Base-by-base conservation (phyloP, 106 monocot genomes). In the Amphibolis antarctica region DNA sequence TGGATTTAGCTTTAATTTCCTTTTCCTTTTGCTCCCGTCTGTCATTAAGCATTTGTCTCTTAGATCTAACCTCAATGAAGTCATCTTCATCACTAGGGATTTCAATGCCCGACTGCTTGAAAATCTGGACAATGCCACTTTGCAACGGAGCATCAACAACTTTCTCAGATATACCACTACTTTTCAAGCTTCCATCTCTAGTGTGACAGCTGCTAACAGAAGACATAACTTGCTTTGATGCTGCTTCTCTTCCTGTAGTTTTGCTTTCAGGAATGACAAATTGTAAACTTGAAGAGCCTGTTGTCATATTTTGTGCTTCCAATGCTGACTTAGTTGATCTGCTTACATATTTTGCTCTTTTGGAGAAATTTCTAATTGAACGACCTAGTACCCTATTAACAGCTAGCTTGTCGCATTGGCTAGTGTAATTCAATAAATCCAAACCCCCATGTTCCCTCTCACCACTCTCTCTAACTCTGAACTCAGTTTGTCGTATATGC, bases 1-100 rank as follows among this genome's bases (percentile, higher is more conserved):
- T 86, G 54, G 81, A 71, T 60, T 82, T 89, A 26, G 94, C 80
- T 71, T 82, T 89, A 46, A 71, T 82, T 74, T 96, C 89, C 65
- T 74, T 96, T 55, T 86, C 94, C 64, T 89, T 77, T 65, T 84
- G 85, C 55, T 84, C 89, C 61, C 89, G 62, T 19, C 82, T 75
- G 42, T 89, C 94, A 84, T 80, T 86, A 48, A 89, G 60, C 78
- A 96, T 89, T 69, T 96, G 89, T 73, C 81, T 81, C 75, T 96
- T 96, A 42, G 94, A 96, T 63, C 82, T 89, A 29, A 96, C 94
- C 75, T 96, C 75, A 56, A 96, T 89, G 64, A 96, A 96, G 64
- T 83, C 86, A 82, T 89, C 86, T 54, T 78, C 94, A 68, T 96
- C 89, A 67, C 74, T 80, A 57, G 86, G 89, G 63, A 79, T 71